These are phyloP conservation scores for Trichoderma semiorbis DNA, from an alignment of 2,329 filamentous ascomycete species.

Conservation along the genomic window DNA sequence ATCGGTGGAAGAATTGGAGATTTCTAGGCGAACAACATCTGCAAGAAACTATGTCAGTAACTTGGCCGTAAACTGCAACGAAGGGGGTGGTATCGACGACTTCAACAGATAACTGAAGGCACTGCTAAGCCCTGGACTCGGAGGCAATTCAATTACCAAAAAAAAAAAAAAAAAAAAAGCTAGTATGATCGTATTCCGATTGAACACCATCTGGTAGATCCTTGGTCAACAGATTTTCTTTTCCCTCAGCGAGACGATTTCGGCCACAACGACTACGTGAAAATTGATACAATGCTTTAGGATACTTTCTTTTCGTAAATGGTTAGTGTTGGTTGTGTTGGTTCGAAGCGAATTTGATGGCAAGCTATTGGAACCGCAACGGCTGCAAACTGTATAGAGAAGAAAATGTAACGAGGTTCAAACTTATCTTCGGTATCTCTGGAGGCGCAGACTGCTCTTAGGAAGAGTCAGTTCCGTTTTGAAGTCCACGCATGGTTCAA, in stretches of 20 bases:
- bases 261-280: not conserved
- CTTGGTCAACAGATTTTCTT: not conserved
- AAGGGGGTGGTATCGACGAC: not conserved
- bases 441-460: not conserved
- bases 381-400: not conserved
- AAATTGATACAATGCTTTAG: fast-evolving
- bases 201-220: not conserved
- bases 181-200: not conserved
- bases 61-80: not conserved
- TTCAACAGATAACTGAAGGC: not conserved
- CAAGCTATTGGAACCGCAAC: not conserved
- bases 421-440: not conserved
- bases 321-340: not conserved
- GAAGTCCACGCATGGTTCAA: not conserved
- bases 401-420: not conserved
- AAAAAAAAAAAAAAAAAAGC: not conserved
- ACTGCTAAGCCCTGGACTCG: not conserved
- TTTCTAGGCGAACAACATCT: not conserved
- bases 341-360: not conserved
- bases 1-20: not conserved
- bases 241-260: not conserved
- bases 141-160: not conserved
- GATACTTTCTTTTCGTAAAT: not conserved
- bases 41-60: not conserved
- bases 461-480: not conserved